Percentiles rank a stretch among this genome's conserved stretches.
Conservation (phyloP, 1,284 basidiomycete species). For the Cryptococcus neoformans region DNA sequence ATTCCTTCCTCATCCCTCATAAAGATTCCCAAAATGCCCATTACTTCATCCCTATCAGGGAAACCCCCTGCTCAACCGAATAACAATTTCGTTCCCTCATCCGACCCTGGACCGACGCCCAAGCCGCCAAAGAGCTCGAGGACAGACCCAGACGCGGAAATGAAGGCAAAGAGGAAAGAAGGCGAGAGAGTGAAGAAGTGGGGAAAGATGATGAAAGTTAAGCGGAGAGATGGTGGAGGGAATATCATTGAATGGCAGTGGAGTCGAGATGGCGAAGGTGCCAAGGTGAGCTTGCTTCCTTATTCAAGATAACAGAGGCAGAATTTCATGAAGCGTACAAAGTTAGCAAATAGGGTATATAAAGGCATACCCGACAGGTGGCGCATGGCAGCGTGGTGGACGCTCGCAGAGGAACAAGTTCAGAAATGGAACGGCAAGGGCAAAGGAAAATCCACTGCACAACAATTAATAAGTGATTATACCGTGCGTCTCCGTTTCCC, state of each 20-base stretch:
- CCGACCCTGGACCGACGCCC: conserved; percentile 14
- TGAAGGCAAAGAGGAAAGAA: conserved; percentile 57
- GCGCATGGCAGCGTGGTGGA: conserved; percentile 88
- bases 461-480: conserved; percentile 55
- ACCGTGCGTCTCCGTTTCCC: conserved; percentile 29
- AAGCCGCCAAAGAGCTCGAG: conserved; percentile 12
- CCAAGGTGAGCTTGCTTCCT: conserved; percentile 49
- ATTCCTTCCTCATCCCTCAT: conserved; percentile 62
- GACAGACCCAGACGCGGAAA: conserved; percentile 4
- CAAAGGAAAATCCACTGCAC: conserved; percentile 24
- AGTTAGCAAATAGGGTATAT: conserved; percentile 67
- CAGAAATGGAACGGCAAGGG: conserved; percentile 33
- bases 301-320: no score
- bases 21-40: conserved; percentile 60
- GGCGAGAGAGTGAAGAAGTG: conserved; percentile 73
- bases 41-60: conserved; percentile 37
- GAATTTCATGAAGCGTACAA: conserved; percentile 45
- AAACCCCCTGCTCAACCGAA: conserved; percentile 37
- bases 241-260: conserved; percentile 75
- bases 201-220: conserved; percentile 74
- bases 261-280: conserved; percentile 57
- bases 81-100: conserved; percentile 11
- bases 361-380: conserved; percentile 97
- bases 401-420: conserved; percentile 56
- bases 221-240: conserved; percentile 62